Percentiles rank a stretch among this genome's conserved stretches.
Evolutionary conservation across 140 eudicot genomes (phyloP).

Genomic region (Stevia rebaudiana): DNA sequence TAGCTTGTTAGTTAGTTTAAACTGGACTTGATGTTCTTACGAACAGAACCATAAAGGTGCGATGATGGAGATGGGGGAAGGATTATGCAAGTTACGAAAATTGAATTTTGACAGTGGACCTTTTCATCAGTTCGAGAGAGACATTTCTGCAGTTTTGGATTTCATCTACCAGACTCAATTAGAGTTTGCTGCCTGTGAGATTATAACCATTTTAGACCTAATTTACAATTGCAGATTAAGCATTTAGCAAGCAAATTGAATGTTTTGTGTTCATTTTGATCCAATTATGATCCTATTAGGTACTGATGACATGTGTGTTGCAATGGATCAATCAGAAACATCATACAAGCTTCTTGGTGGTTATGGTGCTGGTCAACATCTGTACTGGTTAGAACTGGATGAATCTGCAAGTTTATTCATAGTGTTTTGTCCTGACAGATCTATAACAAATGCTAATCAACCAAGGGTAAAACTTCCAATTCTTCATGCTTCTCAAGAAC

Average conservation of each 20-base stretch:
- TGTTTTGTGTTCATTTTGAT: not conserved
- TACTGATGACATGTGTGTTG: slow-evolving; percentile 62
- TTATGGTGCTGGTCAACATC: slow-evolving; percentile 71
- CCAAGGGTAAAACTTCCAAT: slow-evolving; percentile 65
- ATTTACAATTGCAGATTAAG: not conserved
- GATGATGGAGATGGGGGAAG: slow-evolving; percentile 96
- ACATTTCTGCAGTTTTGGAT: slow-evolving; percentile 64
- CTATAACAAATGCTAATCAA: slow-evolving; percentile 22
- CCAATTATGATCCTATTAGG: slow-evolving; percentile 32
- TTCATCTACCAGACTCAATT: slow-evolving; percentile 83
- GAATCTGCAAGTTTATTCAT: slow-evolving; percentile 36
- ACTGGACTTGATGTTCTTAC: not conserved
- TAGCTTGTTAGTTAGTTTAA: not conserved
- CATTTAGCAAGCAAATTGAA: not conserved
- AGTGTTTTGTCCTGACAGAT: slow-evolving; percentile 48
- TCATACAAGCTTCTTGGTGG: slow-evolving; percentile 92
- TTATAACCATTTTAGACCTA: not conserved
- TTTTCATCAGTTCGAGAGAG: slow-evolving; percentile 67
- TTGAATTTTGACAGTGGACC: slow-evolving; percentile 70
- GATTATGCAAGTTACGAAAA: slow-evolving; percentile 76
- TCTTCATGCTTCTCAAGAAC: slow-evolving; percentile 63
- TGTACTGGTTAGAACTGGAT: slow-evolving; percentile 57
- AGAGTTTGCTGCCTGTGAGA: slow-evolving; percentile 93
- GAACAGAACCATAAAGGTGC: slow-evolving; percentile 85
- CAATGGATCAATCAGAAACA: slow-evolving; percentile 83